Base-by-base conservation (phyloP, 176 grass and related monocot species). In the Olyra latifolia region DNA sequence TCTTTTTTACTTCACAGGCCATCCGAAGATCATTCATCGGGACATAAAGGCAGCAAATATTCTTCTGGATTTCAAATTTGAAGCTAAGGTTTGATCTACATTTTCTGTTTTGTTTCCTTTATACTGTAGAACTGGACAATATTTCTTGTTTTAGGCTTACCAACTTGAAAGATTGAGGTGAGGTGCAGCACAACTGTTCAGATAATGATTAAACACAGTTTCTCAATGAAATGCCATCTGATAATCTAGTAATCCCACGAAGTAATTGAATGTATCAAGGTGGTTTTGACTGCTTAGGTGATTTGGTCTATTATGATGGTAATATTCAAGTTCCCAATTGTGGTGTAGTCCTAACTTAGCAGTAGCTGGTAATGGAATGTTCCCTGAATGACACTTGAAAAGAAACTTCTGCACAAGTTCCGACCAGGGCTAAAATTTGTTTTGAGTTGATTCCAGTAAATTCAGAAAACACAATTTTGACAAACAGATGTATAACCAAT, bases 1-100 rank as follows among this genome's bases (percentile, higher is more conserved):
- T 49, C 14, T 76, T 3, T 61, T 47, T 62, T 29, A 70, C 56
- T 50, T 44, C 30, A 69, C 28, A 95, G 93, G 93, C 78, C 81
- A 95, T 76, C 93, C 90, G 58, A 90, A 89, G 72, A 93, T 87
- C 48, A 93, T 93, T 88, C 91, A 93, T 64, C 88, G 91, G 59
- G 91, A 93, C 64, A 93, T 93, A 67, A 93, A 90, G 69, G 55
- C 91, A 57, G 58, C 88, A 74, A 93, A 93, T 76, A 90, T 93
- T 90, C 85, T 96, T 52, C 75, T 96, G 44, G 90, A 96, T 74
- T 63, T 77, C 30, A 80, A 80, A 62, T 96, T 85, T 87, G 87
- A 92, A 85, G 87, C 93, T 55, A 96, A 96, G 87, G 93, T 88
- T 85, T 10, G 25, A 27, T 23, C 68, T 69, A 2, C 8, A 77